Percentiles rank a stretch among this genome's conserved stretches.
These are phyloP conservation scores for Geosmithia putterillii DNA, from an alignment of 2,329 filamentous ascomycete genomes.

Conservation along the genomic window DNA sequence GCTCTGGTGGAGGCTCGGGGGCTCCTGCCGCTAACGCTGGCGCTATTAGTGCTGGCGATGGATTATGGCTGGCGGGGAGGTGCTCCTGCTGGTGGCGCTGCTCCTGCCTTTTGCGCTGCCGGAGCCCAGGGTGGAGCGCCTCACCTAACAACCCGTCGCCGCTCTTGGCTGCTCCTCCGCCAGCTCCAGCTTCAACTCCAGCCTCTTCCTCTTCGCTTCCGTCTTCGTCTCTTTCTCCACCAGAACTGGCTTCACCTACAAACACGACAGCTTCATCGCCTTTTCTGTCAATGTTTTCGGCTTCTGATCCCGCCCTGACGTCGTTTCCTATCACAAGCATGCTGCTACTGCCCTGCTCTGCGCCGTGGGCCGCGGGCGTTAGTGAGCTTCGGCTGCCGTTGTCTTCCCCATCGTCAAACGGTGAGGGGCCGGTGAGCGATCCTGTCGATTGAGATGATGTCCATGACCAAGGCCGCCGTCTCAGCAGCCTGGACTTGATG, in stretches of 20 bases:
- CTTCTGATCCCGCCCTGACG: not conserved
- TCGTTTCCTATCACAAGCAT: not conserved
- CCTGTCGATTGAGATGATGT: conserved; percentile 3
- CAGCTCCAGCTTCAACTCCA: not conserved
- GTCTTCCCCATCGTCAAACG: not conserved
- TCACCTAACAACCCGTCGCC: not conserved
- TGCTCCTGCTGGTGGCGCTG: conserved; percentile 7
- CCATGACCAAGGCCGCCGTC: conserved; percentile 4
- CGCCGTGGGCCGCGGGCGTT: not conserved
- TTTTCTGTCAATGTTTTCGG: not conserved
- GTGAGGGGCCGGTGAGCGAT: not conserved
- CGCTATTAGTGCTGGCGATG: not conserved
- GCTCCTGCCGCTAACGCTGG: not conserved
- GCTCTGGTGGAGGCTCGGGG: not conserved
- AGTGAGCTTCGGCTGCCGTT: not conserved
- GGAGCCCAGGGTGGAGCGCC: not conserved
- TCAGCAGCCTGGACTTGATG: conserved; percentile 5
- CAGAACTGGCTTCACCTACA: not conserved
- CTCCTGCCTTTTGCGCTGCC: conserved; percentile 1
- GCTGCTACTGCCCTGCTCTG: not conserved
- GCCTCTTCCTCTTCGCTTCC: not conserved
- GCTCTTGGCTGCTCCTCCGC: conserved; percentile 1
- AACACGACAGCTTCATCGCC: not conserved
- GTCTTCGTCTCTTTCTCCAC: not conserved
- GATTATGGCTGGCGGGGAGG: conserved; percentile 2